Evolutionary conservation across 2,329 filamentous ascomycete species (phyloP), one percentile per base, ranked within the genome.

Genomic region (Aspergillus sp.): DNA sequence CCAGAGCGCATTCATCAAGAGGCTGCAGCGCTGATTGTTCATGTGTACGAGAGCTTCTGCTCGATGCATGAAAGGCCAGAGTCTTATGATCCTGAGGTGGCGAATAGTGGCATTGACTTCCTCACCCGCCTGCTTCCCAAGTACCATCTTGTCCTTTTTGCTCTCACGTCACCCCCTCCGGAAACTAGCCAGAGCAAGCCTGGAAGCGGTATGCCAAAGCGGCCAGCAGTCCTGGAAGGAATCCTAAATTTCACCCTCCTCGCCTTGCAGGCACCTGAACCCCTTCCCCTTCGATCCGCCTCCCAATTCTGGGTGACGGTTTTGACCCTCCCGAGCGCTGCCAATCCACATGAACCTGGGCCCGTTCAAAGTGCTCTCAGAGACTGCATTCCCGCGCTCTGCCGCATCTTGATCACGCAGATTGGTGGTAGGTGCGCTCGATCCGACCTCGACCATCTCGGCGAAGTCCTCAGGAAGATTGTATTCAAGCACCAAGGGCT

Each of bases 31-130:
- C 39, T 64, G 24, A 60, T 66, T 16, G 33, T 55, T 8, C 59
- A 62, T 34, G 52, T 65, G 7, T 57, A 61, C 31, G 46, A 59
- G 30, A 45, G 55, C 1, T 59, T 66, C 35, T 48, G 52, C 22
- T 52, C 48, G 36, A 61, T 62, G 52, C 48, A 52, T 16, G 49
- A 56, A 15, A 49, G 49, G 17, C 51, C 55, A 5, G 43, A 54
- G 14, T 34, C 47, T 4, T 59, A 63, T 33, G 61, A 64, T 16
- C 63, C 58, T 6, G 62, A 60, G 39, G 57, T 62, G 26, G 54
- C 61, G 5, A 61, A 65, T 35, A 62, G 60, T 25, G 60, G 61
- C 4, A 62, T 67, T 32, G 64, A 66, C 26, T 67, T 67, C 40
- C 49, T 66, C 6, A 52, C 55, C 12, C 53, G 61, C 20, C 47